Evolutionary conservation across 371 early-diverging fungal genomes (phyloP).

Genomic region (Mucor plumbeus): DNA sequence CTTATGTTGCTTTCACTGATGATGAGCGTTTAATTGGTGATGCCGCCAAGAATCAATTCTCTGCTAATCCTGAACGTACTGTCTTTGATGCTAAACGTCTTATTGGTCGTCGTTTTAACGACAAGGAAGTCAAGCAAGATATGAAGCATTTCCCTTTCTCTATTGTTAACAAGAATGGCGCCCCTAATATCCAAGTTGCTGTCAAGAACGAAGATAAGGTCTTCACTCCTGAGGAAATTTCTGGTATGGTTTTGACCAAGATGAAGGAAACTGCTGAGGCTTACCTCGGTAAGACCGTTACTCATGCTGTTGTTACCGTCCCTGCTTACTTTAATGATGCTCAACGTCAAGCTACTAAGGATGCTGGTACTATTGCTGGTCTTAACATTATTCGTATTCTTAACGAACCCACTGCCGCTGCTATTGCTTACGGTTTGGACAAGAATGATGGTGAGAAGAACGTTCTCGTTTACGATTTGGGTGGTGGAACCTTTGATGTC

Average conservation of each 20-base stretch:
- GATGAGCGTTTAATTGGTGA: constrained; percentile 88
- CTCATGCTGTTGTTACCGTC: constrained; percentile 85
- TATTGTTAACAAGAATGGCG: constrained; percentile 79
- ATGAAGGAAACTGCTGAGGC: constrained; percentile 89
- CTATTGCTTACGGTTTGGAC: constrained; percentile 95
- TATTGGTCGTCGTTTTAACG: constrained; percentile 86
- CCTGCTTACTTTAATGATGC: constrained; percentile 87
- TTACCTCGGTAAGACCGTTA: constrained; percentile 82
- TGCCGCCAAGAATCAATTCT: constrained; percentile 85
- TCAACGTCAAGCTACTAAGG: constrained; percentile 98
- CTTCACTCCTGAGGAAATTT: constrained; percentile 97
- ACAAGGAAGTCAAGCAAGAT: constrained; percentile 85
- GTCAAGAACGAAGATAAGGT: constrained; percentile 90
- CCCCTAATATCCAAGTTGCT: constrained; percentile 81
- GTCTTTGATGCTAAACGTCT: constrained; percentile 96
- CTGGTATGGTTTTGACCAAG: constrained; percentile 95
- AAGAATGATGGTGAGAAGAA: constrained; percentile 76
- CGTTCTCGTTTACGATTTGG: constrained; percentile 97
- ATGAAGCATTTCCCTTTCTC: constrained; percentile 94
- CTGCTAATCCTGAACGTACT: constrained; percentile 86
- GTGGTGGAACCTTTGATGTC: constrained; percentile 98
- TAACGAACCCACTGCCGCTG: constrained; percentile 99
- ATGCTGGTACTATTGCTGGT: constrained; percentile 95
- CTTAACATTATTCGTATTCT: constrained; percentile 95
- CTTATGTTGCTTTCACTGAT: constrained; percentile 87